Conservation (phyloP, 192 early-diverging fungal genomes). For the Linnemannia exigua region DNA sequence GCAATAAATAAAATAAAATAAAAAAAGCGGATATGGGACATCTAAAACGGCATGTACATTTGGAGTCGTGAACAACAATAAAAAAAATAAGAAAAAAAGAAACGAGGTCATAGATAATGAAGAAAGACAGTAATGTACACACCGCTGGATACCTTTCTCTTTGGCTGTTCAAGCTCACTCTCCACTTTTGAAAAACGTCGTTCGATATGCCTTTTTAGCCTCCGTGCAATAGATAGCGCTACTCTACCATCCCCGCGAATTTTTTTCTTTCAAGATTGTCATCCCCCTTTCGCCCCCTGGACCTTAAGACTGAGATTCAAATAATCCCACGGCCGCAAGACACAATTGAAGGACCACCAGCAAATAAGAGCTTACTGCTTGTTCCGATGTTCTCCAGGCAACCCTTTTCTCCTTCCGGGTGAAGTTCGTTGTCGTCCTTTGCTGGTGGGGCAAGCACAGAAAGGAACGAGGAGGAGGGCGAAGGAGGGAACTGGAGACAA, state of each 20-base stretch:
- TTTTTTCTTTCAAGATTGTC: neutral
- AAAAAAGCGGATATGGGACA: neutral
- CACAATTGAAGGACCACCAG: neutral
- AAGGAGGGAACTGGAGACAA: too few relatives aligned
- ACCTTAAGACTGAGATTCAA: neutral
- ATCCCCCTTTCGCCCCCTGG: neutral
- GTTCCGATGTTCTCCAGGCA: neutral
- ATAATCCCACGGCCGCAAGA: conserved; percentile 4
- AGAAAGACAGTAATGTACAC: neutral
- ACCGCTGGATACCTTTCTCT: too few relatives aligned
- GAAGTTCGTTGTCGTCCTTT: neutral
- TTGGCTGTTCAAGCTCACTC: neutral
- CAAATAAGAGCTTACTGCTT: neutral
- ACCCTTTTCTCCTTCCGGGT: neutral
- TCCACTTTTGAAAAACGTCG: neutral
- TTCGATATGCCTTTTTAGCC: neutral
- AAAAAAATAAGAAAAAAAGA: too few relatives aligned
- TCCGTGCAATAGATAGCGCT: neutral
- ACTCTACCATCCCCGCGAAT: conserved; percentile 3
- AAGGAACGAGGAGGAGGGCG: too few relatives aligned
- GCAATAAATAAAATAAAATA: neutral
- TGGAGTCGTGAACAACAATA: neutral
- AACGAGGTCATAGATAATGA: neutral
- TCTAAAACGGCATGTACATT: conserved; percentile 3
- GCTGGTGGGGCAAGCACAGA: too few relatives aligned